Evolutionary conservation across 2,329 filamentous ascomycete species (phyloP), one percentile per base, ranked within the genome.

Genomic region (Plectosphaerella plurivora): DNA sequence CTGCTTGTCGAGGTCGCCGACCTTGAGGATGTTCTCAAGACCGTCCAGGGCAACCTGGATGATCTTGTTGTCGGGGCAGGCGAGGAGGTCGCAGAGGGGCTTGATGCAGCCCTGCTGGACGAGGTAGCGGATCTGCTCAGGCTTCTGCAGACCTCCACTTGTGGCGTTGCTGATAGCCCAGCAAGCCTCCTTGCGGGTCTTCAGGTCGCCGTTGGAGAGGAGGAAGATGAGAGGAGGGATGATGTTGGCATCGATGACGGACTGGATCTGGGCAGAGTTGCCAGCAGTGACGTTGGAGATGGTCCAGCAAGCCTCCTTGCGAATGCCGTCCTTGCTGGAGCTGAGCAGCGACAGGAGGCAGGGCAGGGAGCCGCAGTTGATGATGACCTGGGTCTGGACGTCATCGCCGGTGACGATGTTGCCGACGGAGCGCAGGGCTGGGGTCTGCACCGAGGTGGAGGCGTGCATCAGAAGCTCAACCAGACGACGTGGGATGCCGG

Each of bases 111-210:
- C 94, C 73, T 94, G 89, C 36, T 84, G 75, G 33, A 99, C 94
- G 44, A 99, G 82, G 71, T 96, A 97, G 61, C 94, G 87, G 64
- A 99, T 99, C 77, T 99, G 94, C 54, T 97, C 94, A 2, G 94
- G 94, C 82, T 97, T 99, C 76, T 99, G 94, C 33, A 99, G 86
- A 67, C 94, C 94, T 63, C 94, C 94, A 14, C 91, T 96, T 8
- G 94, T 99, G 48, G 94, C 94, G 68, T 99, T 99, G 67, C 93
- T 97, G 65, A 99, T 99, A 48, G 94, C 94, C 94, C 94, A 99
- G 79, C 94, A 99, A 57, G 94, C 94, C 73, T 99, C 94, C 78
- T 99, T 99, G 57, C 94, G 88, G 48, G 94, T 99, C 87, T 99
- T 99, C 69, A 99, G 88, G 72, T 99, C 94, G 57, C 94, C 94